A percentile compares a stretch with the other conserved stretches of the same genome.
Evolutionary conservation across 768 basidiomycete genomes (phyloP).

Genomic region (Gautieria morchelliformis): DNA sequence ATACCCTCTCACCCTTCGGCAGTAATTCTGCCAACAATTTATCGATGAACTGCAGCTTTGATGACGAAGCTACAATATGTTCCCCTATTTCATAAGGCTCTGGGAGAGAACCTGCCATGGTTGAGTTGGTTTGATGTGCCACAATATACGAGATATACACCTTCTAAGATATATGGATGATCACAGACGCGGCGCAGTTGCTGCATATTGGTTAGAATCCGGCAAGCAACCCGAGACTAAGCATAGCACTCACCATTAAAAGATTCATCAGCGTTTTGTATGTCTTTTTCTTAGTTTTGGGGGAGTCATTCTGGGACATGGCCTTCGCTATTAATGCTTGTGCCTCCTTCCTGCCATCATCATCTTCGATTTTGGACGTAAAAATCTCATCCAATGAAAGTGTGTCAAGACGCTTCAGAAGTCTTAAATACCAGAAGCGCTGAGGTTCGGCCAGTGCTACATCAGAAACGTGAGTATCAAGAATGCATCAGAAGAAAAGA

Average conservation of each 20-base stretch:
- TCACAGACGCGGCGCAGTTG: conserved; percentile 65
- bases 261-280: conserved; percentile 56
- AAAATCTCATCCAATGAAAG: conserved; percentile 42
- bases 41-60: conserved; percentile 48
- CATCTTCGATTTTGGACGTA: conserved; percentile 20
- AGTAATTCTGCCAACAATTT: conserved; percentile 47
- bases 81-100: conserved; percentile 42
- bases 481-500: neutral
- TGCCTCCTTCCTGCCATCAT: conserved; percentile 32
- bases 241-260: conserved; percentile 30
- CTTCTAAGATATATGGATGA: conserved; percentile 29
- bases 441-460: conserved; percentile 44
- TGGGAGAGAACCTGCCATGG: conserved; percentile 33
- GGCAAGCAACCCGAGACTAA: neutral
- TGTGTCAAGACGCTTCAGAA: conserved; percentile 43
- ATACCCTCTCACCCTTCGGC: conserved; percentile 50
- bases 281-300: conserved; percentile 19
- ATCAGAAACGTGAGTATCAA: neutral
- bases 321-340: conserved; percentile 14
- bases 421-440: conserved; percentile 50
- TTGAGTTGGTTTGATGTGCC: conserved; percentile 24
- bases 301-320: neutral
- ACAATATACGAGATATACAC: conserved; percentile 29
- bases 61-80: conserved; percentile 45
- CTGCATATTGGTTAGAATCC: neutral